phyloP scores from a whole-genome alignment of 1,284 basidiomycete species.

The Cutaneotrichosporon cutaneum region DNA sequence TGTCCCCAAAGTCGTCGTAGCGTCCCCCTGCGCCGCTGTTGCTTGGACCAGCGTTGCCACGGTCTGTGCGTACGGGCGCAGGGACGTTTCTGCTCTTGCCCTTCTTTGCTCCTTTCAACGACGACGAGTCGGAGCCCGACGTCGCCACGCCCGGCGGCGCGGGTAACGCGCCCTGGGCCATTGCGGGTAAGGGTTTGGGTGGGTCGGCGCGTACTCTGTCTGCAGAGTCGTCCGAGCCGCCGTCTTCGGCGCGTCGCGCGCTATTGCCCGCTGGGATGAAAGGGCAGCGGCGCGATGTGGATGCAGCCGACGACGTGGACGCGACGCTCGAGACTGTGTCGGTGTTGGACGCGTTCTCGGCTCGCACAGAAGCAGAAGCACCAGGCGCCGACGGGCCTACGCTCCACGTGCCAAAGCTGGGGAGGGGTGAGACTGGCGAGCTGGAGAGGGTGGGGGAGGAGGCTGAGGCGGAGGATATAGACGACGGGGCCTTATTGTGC shows the following conservation, averaged over 20 bases:
- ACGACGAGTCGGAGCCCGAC: slow-evolving; percentile 6
- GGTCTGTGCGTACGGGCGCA: slow-evolving; percentile 22
- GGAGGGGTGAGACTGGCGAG: background rate
- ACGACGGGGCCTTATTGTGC: background rate
- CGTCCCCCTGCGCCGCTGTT: slow-evolving; percentile 34
- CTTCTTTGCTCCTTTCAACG: background rate
- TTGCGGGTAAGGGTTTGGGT: slow-evolving; percentile 11
- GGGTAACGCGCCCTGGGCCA: slow-evolving; percentile 21
- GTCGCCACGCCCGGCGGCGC: slow-evolving; percentile 7
- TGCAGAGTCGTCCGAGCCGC: background rate
- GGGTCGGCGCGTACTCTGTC: slow-evolving; percentile 4
- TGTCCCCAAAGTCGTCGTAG: slow-evolving; percentile 22
- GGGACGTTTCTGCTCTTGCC: slow-evolving; percentile 14
- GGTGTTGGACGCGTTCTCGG: slow-evolving; percentile 5
- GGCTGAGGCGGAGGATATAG: background rate
- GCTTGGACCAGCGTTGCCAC: slow-evolving; percentile 28
- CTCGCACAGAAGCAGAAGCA: background rate
- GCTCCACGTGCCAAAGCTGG: slow-evolving; percentile 3
- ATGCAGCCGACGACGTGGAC: slow-evolving; percentile 3
- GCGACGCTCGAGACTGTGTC: background rate
- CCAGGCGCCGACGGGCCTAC: slow-evolving; percentile 2
- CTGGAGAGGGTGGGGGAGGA: background rate
- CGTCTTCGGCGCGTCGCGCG: slow-evolving; percentile 1
- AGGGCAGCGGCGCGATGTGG: background rate
- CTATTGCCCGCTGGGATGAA: background rate